Conservation (phyloP, 768 basidiomycete genomes). For the Serendipita sp. region DNA sequence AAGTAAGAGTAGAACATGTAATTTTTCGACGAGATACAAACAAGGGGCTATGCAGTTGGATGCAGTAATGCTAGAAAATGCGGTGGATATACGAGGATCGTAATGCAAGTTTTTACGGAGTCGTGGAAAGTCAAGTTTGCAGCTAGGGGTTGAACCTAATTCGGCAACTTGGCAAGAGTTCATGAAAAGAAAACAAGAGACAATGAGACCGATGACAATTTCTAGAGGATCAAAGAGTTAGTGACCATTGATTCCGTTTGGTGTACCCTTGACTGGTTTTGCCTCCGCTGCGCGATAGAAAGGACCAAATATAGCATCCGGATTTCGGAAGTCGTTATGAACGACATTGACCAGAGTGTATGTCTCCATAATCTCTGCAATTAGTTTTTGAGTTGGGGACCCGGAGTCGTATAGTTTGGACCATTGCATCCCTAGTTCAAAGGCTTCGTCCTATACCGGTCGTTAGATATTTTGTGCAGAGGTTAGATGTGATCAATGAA, state of each 20-base stretch:
- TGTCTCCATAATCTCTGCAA: conserved; percentile 62
- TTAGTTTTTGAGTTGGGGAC: conserved; percentile 57
- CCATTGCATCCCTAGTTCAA: conserved; percentile 84
- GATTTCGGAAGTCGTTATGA: conserved; percentile 84
- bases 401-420: conserved; percentile 67
- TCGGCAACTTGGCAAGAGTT: background rate
- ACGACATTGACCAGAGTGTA: conserved; percentile 87
- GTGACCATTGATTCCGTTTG: too few species aligned
- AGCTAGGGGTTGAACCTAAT: conserved; percentile 6
- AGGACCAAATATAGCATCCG: conserved; percentile 70
- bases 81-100: background rate
- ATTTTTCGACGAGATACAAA: background rate
- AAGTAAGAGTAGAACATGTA: conserved; percentile 20
- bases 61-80: conserved; percentile 1
- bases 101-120: too few species aligned
- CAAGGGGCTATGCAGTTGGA: conserved; percentile 3
- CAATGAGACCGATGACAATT: background rate
- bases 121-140: background rate
- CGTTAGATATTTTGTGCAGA: background rate
- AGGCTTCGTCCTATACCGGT: conserved; percentile 70
- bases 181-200: background rate
- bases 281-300: conserved; percentile 28
- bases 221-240: too few species aligned
- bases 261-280: background rate
- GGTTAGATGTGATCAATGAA: conserved; percentile 11